These are phyloP conservation scores for Rhodotorula sp. DNA, from an alignment of 1,284 basidiomycete genomes.

Conservation along the genomic window DNA sequence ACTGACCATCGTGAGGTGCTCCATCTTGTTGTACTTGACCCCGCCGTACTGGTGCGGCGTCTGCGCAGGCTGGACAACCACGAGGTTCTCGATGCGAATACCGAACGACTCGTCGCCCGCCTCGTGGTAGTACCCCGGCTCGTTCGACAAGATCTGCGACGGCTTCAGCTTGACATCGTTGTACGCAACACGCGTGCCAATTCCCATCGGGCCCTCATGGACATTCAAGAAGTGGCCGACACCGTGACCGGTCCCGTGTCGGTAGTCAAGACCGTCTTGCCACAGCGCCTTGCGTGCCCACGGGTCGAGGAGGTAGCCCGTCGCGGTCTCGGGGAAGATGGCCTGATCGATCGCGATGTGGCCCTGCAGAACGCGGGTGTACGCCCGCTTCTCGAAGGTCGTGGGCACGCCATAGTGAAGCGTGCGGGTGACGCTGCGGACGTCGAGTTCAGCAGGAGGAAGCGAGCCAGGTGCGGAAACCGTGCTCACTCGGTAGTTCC, in stretches of 20 bases:
- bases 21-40: conserved; percentile 71
- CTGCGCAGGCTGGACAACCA: conserved; percentile 58
- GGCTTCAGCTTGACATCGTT: conserved; percentile 61
- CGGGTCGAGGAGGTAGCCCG: conserved; percentile 70
- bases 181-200: conserved; percentile 68
- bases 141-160: conserved; percentile 85
- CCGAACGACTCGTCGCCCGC: conserved; percentile 75
- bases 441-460: background rate
- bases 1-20: conserved; percentile 73
- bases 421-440: conserved; percentile 23
- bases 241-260: conserved; percentile 76
- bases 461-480: background rate
- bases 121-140: conserved; percentile 74
- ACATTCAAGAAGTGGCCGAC: conserved; percentile 82
- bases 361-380: conserved; percentile 91
- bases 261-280: conserved; percentile 82
- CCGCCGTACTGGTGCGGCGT: conserved; percentile 79
- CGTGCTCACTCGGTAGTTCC: conserved; percentile 83
- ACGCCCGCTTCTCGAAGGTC: conserved; percentile 77
- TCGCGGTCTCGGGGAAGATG: conserved; percentile 83
- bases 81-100: conserved; percentile 87
- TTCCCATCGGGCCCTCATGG: conserved; percentile 34
- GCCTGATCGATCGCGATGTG: conserved; percentile 87
- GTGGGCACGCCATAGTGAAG: conserved; percentile 88
- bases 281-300: conserved; percentile 81